Conservation (phyloP, 1,139 yeast species). For the Candida tetrigidarum region DNA sequence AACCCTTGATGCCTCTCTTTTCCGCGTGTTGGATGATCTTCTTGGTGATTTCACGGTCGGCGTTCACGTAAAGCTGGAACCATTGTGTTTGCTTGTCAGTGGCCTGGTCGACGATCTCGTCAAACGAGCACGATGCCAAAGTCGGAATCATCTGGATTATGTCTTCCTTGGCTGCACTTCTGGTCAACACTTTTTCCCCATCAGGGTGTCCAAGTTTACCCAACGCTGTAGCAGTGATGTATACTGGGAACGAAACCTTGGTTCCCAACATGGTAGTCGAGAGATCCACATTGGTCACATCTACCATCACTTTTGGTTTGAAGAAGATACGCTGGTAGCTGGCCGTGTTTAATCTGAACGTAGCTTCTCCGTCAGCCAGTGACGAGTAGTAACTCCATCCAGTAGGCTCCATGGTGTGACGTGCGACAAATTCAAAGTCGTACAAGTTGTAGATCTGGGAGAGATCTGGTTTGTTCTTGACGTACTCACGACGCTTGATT, state of each 20-base stretch:
- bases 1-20: constrained; percentile 72
- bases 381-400: constrained; percentile 95
- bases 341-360: constrained; percentile 85
- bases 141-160: constrained; percentile 84
- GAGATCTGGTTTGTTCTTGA: constrained; percentile 60
- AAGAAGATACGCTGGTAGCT: constrained; percentile 88
- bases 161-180: constrained; percentile 69
- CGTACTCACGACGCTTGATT: constrained; percentile 27
- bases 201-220: constrained; percentile 78
- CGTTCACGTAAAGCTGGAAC: constrained; percentile 88
- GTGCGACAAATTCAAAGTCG: constrained; percentile 87
- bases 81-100: constrained; percentile 66
- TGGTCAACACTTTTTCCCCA: constrained; percentile 79
- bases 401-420: constrained; percentile 65
- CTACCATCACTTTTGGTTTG: constrained; percentile 79
- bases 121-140: constrained; percentile 73
- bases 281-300: constrained; percentile 53
- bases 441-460: constrained; percentile 68
- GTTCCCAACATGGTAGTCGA: constrained; percentile 47
- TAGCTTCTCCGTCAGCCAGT: constrained; percentile 91
- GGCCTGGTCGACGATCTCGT: constrained; percentile 68
- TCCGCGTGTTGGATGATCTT: constrained; percentile 74
- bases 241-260: constrained; percentile 58
- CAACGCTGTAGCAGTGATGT: constrained; percentile 79
- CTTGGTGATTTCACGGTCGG: constrained; percentile 56